Base-by-base conservation (phyloP, 345 rosid species). In the Salix brachista region DNA sequence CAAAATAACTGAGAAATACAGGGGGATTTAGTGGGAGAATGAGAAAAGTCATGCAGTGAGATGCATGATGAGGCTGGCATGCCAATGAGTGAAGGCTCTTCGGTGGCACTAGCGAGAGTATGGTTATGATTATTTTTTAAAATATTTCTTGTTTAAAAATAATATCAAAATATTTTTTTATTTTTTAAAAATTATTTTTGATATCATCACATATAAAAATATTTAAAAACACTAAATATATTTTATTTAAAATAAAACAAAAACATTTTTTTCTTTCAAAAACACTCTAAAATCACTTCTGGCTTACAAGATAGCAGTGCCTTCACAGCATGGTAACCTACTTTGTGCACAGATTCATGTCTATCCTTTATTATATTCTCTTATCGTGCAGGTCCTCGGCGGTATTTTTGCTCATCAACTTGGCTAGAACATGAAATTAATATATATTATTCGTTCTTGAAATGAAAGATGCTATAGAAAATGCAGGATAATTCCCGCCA, bases 1-100 rank as follows among this genome's bases (percentile, higher is more conserved):
- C 68, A 16, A 30, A n/a, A 8, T 7, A 64, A 26, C 34, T 25
- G 34, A 8, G 19, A 44, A 23, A 25, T 25, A 69, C 3, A 10
- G 19, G 0, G 71, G 6, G 71, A 68, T n/a, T 37, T 67, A n/a
- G 50, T 34, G 16, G 25, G 30, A 67, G 46, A 41, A 14, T 21
- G 26, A 67, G 46, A 39, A 65, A 10, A 41, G 11, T 2, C 44
- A 41, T 16, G 6, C 5, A 48, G 19, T 11, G 9, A 12, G 34
- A 12, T 25, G 26, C 12, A 44, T 50, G 39, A 50, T 21, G 65
- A 71, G 74, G 75, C 75, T 58, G 75, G 52, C 65, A 44, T n/a
- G 62, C 28, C 62, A 2, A 71, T n/a, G 65, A 19, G 64, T 19
- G 23, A 14, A 17, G 39, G 2, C 39, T 70, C 30, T 48, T 28